Evolutionary conservation across 2,329 filamentous ascomycete genomes (phyloP).

Genomic region (Endothia cerciana): DNA sequence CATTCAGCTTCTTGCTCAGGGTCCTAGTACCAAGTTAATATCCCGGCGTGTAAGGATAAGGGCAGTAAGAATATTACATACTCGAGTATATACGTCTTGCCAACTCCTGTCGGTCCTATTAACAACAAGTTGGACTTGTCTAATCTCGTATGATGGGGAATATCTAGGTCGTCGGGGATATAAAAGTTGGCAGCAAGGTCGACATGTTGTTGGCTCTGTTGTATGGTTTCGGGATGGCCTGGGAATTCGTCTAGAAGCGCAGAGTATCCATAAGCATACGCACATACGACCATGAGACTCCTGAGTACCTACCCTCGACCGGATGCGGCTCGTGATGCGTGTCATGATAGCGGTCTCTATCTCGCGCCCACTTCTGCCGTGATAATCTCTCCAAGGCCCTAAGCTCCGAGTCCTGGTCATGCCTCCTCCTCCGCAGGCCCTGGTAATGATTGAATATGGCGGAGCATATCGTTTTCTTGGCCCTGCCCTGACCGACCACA

Average conservation of each 20-base stretch:
- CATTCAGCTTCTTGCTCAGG: conserved; percentile 87
- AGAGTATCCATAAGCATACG: conserved; percentile 40
- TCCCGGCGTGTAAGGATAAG: neutral
- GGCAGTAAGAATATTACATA: conserved; percentile 40
- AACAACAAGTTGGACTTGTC: conserved; percentile 95
- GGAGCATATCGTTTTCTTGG: conserved; percentile 90
- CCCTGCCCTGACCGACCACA: conserved; percentile 92
- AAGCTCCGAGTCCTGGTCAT: conserved; percentile 72
- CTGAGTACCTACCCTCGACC: conserved; percentile 69
- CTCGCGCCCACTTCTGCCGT: conserved; percentile 71
- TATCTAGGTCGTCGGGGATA: conserved; percentile 49
- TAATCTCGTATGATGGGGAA: conserved; percentile 66
- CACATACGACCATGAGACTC: conserved; percentile 34
- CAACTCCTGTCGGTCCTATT: conserved; percentile 90
- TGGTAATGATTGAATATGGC: conserved; percentile 98
- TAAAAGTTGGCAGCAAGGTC: conserved; percentile 47
- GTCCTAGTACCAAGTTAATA: conserved; percentile 60
- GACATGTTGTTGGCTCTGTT: conserved; percentile 42
- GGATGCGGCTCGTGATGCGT: conserved; percentile 67
- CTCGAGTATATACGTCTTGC: conserved; percentile 92
- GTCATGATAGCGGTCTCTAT: conserved; percentile 60
- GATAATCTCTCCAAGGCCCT: conserved; percentile 65
- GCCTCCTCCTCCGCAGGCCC: conserved; percentile 75
- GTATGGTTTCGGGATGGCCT: conserved; percentile 53
- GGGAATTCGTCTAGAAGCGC: conserved; percentile 56